Percentiles rank a stretch among this genome's conserved stretches.
Evolutionary conservation across 129 eudicot genomes (phyloP).

Genomic region (Tagetes erecta): DNA sequence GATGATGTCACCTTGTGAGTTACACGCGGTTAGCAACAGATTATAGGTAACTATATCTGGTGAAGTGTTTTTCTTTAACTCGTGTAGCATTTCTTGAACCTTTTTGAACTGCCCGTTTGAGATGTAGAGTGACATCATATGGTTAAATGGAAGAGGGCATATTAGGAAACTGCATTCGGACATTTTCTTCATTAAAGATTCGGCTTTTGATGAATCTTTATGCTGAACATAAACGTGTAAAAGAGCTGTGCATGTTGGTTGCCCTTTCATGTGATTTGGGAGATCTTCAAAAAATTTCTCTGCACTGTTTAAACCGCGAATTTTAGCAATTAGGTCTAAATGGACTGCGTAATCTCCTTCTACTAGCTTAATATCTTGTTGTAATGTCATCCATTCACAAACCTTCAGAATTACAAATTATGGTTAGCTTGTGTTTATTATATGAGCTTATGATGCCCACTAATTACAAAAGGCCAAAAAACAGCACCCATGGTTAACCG

Average conservation of each 20-base stretch:
- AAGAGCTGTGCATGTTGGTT: conserved; percentile 69
- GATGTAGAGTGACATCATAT: conserved; percentile 69
- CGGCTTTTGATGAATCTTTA: conserved; percentile 64
- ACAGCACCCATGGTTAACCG: background rate
- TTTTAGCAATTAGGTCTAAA: conserved; percentile 80
- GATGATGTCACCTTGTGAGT: conserved; percentile 44
- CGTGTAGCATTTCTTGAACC: conserved; percentile 51
- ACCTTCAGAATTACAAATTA: conserved; percentile 45
- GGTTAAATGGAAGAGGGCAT: conserved; percentile 80
- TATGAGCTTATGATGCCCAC: background rate
- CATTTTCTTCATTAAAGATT: conserved; percentile 79
- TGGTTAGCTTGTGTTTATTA: background rate
- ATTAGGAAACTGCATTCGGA: conserved; percentile 69
- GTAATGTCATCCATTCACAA: conserved; percentile 97
- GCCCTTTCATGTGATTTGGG: conserved; percentile 70
- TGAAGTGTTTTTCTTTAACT: conserved; percentile 57
- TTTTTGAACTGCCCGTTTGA: conserved; percentile 64
- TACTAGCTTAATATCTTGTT: conserved; percentile 68
- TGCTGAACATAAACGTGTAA: conserved; percentile 76
- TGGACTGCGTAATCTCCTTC: conserved; percentile 94
- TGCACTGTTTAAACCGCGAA: conserved; percentile 89
- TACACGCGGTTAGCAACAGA: conserved; percentile 67
- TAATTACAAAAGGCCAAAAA: background rate
- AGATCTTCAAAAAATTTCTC: conserved; percentile 88
- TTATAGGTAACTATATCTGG: conserved; percentile 89